Conservation (phyloP, 768 basidiomycete species). For the Ramaria sp. region DNA sequence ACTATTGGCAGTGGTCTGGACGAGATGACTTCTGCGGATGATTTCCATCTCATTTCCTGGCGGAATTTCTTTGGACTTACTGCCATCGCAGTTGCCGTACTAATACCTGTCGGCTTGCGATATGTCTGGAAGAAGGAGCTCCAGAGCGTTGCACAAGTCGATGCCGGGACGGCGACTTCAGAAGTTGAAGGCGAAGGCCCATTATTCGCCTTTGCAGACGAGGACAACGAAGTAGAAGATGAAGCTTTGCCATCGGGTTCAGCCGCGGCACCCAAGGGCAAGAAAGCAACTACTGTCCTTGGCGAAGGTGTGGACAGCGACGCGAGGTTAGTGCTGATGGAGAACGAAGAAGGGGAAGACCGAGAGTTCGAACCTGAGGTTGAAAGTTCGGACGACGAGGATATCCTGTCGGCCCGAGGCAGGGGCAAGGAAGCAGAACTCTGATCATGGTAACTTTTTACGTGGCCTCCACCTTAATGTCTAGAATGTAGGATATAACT, state of each 20-base stretch:
- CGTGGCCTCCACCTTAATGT: too few relatives aligned
- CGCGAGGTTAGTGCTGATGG: neutral
- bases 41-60: constrained; percentile 91
- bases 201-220: constrained; percentile 5
- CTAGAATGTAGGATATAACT: too few relatives aligned
- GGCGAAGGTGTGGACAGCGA: neutral
- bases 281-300: constrained; percentile 12
- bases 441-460: too few relatives aligned
- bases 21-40: constrained; percentile 87
- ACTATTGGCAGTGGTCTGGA: constrained; percentile 90
- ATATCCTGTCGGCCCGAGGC: neutral
- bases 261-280: constrained; percentile 31
- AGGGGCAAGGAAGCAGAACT: neutral
- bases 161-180: constrained; percentile 19
- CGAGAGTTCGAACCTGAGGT: neutral
- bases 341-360: constrained; percentile 1
- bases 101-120: constrained; percentile 85
- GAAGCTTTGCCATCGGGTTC: constrained; percentile 49
- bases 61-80: constrained; percentile 78
- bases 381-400: constrained; percentile 2
- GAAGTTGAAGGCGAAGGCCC: constrained; percentile 22
- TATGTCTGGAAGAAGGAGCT: constrained; percentile 70
- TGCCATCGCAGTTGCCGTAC: constrained; percentile 81
- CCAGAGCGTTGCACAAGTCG: constrained; percentile 22
- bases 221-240: constrained; percentile 29